A percentile compares a stretch with the other conserved stretches of the same genome.
These are phyloP conservation scores for Suillus occidentalis DNA, from an alignment of 768 basidiomycete species.

Conservation along the genomic window DNA sequence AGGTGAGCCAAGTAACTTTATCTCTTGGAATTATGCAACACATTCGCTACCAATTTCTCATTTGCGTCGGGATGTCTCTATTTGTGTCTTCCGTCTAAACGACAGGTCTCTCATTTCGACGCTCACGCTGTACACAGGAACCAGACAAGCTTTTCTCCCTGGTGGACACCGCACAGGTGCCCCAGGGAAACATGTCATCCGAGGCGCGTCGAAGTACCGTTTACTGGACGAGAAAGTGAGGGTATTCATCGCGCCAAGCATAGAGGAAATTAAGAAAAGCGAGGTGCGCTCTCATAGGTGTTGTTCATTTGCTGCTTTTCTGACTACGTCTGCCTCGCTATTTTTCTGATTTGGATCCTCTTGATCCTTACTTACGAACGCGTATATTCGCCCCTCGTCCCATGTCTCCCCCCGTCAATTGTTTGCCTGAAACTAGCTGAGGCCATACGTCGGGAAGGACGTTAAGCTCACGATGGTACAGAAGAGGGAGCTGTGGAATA, in stretches of 20 bases:
- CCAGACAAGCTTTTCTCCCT: conserved; percentile 78
- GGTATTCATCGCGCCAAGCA: conserved; percentile 78
- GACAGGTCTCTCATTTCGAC: background rate
- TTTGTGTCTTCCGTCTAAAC: background rate
- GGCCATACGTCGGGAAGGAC: conserved; percentile 8
- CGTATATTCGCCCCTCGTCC: too few relatives aligned
- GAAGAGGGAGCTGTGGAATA: conserved; percentile 7
- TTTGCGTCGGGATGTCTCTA: background rate
- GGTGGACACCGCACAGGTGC: conserved; percentile 87
- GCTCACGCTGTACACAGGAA: conserved; percentile 50
- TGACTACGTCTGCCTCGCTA: background rate
- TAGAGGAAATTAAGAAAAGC: conserved; percentile 59
- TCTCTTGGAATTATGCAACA: background rate
- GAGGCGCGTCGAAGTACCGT: conserved; percentile 78
- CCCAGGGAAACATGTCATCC: conserved; percentile 79
- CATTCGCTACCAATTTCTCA: background rate
- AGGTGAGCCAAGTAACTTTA: conserved; percentile 47
- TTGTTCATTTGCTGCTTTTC: background rate
- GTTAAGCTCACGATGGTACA: conserved; percentile 4
- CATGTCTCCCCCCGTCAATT: too few relatives aligned
- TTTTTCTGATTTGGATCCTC: background rate
- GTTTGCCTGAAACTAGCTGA: background rate
- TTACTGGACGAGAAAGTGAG: conserved; percentile 82
- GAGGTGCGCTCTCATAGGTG: conserved; percentile 41
- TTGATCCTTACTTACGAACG: background rate